Evolutionary conservation across 2,329 filamentous ascomycete species (phyloP).

Genomic region (Reticulascus tulasneorum): DNA sequence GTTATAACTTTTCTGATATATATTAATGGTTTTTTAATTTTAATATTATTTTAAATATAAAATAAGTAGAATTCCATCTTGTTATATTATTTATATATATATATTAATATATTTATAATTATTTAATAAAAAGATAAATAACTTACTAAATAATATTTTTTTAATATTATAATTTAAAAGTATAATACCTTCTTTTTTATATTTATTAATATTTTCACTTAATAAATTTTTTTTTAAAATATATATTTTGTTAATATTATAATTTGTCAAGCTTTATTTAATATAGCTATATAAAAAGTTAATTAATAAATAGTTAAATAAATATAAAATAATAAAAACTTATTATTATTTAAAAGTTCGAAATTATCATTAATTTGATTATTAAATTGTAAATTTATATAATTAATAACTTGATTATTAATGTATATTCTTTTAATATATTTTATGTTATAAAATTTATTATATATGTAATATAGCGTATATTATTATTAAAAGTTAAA

Average conservation of each 20-base stretch:
- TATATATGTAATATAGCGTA: too few relatives aligned
- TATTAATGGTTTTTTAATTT: not conserved
- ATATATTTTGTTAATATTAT: not conserved
- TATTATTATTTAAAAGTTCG: not conserved
- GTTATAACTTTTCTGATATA: too few relatives aligned
- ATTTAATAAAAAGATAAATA: not conserved
- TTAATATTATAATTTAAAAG: slow-evolving; percentile 8
- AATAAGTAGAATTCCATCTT: not conserved
- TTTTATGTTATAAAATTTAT: not conserved
- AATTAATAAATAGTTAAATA: not conserved
- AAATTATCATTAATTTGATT: slow-evolving; percentile 3
- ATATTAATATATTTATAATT: not conserved
- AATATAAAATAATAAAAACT: not conserved
- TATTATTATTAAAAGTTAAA: not conserved
- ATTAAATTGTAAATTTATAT: not conserved
- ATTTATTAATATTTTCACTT: slow-evolving; percentile 1
- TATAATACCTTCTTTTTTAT: too few relatives aligned
- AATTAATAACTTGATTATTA: not conserved
- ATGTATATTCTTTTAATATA: not conserved
- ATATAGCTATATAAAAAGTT: not conserved
- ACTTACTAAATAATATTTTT: not conserved
- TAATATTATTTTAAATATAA: not conserved
- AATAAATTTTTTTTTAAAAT: not conserved
- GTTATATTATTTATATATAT: not conserved
- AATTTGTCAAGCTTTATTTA: not conserved